phyloP scores from a whole-genome alignment of 1,284 basidiomycete genomes.

The Vanrija sp. region DNA sequence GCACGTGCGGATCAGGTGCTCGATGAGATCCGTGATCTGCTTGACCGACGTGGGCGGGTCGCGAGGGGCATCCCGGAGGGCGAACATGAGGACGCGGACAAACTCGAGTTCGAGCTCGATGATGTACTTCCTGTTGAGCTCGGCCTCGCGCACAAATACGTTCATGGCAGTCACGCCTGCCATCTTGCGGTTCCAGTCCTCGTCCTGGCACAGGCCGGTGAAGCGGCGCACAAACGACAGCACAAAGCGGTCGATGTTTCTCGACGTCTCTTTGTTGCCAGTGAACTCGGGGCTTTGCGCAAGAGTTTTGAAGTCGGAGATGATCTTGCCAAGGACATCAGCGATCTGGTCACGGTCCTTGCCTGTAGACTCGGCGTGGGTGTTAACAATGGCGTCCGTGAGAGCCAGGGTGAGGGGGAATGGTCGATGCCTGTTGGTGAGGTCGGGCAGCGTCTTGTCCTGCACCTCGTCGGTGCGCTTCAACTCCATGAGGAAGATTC shows the following conservation, averaged over 20 bases:
- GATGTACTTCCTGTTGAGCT: slow-evolving; percentile 75
- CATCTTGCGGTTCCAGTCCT: slow-evolving; percentile 79
- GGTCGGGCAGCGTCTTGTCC: slow-evolving; percentile 23
- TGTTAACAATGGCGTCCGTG: slow-evolving; percentile 71
- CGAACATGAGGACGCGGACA: slow-evolving; percentile 84
- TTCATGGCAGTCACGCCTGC: slow-evolving; percentile 81
- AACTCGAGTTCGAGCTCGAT: slow-evolving; percentile 87
- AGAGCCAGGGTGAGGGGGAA: slow-evolving; percentile 37
- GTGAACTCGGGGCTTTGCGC: slow-evolving; percentile 48
- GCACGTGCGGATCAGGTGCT: slow-evolving; percentile 70
- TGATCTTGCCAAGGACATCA: slow-evolving; percentile 59
- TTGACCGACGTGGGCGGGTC: slow-evolving; percentile 82
- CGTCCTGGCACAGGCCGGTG: slow-evolving; percentile 79
- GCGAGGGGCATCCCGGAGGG: slow-evolving; percentile 91
- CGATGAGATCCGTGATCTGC: slow-evolving; percentile 73
- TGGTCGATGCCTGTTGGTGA: slow-evolving; percentile 32
- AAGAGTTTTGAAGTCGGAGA: slow-evolving; percentile 64
- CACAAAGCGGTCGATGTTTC: slow-evolving; percentile 53
- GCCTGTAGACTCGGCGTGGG: slow-evolving; percentile 63
- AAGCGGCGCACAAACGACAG: slow-evolving; percentile 76
- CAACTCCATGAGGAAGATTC: slow-evolving; percentile 40
- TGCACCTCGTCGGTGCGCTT: slow-evolving; percentile 24
- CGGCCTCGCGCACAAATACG: slow-evolving; percentile 67
- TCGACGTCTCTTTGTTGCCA: slow-evolving; percentile 57
- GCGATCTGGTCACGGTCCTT: slow-evolving; percentile 62